Base-by-base conservation (phyloP, 2,329 filamentous ascomycete genomes). In the Aspergillus eucalypticola region DNA sequence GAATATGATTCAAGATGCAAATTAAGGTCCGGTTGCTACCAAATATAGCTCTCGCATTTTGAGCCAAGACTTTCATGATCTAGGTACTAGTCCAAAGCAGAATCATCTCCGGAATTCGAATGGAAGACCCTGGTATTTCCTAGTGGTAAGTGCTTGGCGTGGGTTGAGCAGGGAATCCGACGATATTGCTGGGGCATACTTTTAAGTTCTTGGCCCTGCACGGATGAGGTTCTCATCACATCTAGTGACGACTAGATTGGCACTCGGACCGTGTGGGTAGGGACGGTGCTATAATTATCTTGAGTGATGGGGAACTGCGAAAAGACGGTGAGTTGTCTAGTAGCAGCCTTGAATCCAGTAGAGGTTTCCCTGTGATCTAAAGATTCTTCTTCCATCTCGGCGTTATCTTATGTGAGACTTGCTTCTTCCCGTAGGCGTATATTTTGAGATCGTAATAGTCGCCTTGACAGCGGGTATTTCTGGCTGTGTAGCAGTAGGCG, bases 151-250 rank as follows among this genome's bases (percentile, higher is more conserved):
- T 3, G 54, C 54, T 63, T 61, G 59, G 56, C 46, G 50, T 54
- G 8, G 27, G 38, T 44, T 19, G 55, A 32, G 41, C 11, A 46
- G 13, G 29, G 48, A 38, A 50, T 27, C 62, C 35, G 58, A 19
- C 49, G 17, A 23, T 44, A 13, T 49, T 52, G 55, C 53, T 50
- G 53, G 56, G 38, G 32, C 56, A 59, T 21, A 46, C 5, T 44
- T 51, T 56, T 48, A 52, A 48, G 44, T 49, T 44, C 60, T 64
- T 64, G 64, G 62, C 59, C 52, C 60, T 67, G 66, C 65, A 66
- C 13, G 61, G 56, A 62, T 42, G 44, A 44, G 35, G 51, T 52
- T 56, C 44, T 61, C 53, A 56, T 67, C 66, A 67, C 66, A 67
- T 29, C 25, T 54, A 52, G 39, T 59, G 60, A 41, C 29, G 51